Evolutionary conservation across 257 asterid species (phyloP), one percentile per base, ranked within the genome.

Genomic region (Fraxinus excelsior): DNA sequence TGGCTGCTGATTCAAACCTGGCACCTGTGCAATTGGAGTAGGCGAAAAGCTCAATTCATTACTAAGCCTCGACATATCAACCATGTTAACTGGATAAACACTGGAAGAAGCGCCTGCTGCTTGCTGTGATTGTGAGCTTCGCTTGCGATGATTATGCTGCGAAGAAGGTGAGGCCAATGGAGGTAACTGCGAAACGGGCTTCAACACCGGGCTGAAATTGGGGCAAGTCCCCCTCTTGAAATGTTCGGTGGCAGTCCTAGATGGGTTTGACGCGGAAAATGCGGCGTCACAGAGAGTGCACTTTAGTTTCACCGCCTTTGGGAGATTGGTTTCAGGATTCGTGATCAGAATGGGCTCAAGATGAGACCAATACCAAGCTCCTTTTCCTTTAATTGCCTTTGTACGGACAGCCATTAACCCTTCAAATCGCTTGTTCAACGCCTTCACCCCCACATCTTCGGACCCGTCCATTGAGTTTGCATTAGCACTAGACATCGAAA

Each of bases 311-410:
- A 94, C 99, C 1, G 97, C 90, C 68, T 92, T 92, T 0, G 97
- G 97, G 35, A 71, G 78, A 77, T 88, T 78, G 74, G 88, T 88
- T n/a, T 91, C 97, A 3, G 95, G 88, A 34, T 88, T 85, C 23
- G 73, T 84, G 70, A 94, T 79, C 76, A 92, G 71, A 79, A 92
- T 76, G 21, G 99, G 99, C 86, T 94, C 97, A 10, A 94, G 86
- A 78, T 94, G 97, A 81, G 92, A 84, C 99, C 99, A 94, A 64
- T 94, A 94, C 99, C 99, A 94, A 1, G 99, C 99, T 23, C 99
- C 99, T 87, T 92, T 94, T 73, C 99, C 99, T 77, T 90, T 91
- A 13, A 87, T 84, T 1, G 99, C 97, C 88, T 94, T 94, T 2
- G 90, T 90, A 16, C 97, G 92, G 80, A 92, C 90, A 10, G 88